A percentile compares a stretch with the other conserved stretches of the same genome.
Evolutionary conservation across 495 filamentous ascomycete genomes (phyloP).

Genomic region (Penicillium steckii): DNA sequence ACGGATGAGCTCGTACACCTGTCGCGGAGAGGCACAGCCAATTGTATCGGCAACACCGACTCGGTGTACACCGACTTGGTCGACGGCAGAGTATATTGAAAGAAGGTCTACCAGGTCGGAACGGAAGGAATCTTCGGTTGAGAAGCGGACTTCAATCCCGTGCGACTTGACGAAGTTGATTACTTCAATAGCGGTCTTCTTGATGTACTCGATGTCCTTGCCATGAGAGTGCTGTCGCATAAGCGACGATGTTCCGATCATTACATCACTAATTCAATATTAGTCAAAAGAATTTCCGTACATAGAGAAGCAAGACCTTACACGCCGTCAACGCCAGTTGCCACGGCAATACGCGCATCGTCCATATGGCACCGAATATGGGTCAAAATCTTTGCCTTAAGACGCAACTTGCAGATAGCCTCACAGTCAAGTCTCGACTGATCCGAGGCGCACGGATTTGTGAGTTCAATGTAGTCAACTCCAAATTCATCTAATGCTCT

Average conservation of each 20-base stretch:
- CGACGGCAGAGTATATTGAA: conserved; percentile 73
- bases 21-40: conserved; percentile 71
- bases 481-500: conserved; percentile 80
- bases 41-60: conserved; percentile 86
- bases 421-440: conserved; percentile 80
- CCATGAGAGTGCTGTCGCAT: conserved; percentile 91
- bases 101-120: conserved; percentile 78
- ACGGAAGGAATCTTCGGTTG: conserved; percentile 79
- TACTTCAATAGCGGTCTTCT: conserved; percentile 88
- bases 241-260: conserved; percentile 90
- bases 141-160: conserved; percentile 79
- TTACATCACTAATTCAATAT: conserved; percentile 62
- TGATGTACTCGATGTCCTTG: conserved; percentile 91
- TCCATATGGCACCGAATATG: conserved; percentile 95
- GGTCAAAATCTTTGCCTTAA: conserved; percentile 75
- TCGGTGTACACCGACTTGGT: conserved; percentile 78
- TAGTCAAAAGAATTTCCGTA: not conserved
- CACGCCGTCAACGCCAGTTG: conserved; percentile 77
- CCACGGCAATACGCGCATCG: conserved; percentile 83
- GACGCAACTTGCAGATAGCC: conserved; percentile 87
- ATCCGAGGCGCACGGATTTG: conserved; percentile 75
- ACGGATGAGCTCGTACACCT: conserved; percentile 86
- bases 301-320: too few species aligned
- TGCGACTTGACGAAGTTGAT: conserved; percentile 92
- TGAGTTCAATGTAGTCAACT: conserved; percentile 91